Conservation (phyloP, 73 alveolate species). For the Paraurostyla sp. region DNA sequence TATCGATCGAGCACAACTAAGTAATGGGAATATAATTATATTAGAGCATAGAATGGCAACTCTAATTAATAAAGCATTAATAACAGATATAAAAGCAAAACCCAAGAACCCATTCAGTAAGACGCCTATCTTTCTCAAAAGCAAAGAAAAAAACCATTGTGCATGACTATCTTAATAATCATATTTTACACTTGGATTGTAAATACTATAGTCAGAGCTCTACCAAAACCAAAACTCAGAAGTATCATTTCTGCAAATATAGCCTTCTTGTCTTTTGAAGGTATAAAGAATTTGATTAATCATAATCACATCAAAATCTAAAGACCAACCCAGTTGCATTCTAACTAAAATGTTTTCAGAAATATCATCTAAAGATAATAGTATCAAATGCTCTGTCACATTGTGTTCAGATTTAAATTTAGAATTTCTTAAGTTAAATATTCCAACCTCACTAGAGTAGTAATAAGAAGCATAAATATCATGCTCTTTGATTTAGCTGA, state of each 20-base stretch:
- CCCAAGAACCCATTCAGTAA: neutral
- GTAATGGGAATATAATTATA: conserved; percentile 22
- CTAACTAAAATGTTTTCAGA: neutral
- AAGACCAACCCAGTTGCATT: conserved; percentile 34
- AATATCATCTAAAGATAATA: conserved; percentile 25
- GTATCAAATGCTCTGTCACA: conserved; percentile 40
- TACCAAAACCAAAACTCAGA: conserved; percentile 45
- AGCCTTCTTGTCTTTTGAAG: conserved; percentile 14
- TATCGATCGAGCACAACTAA: neutral
- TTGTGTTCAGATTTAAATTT: conserved; percentile 4
- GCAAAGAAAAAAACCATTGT: neutral
- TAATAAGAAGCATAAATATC: conserved; percentile 23
- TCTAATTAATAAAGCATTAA: conserved; percentile 54
- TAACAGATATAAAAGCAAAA: conserved; percentile 21
- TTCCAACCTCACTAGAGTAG: conserved; percentile 24
- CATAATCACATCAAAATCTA: conserved; percentile 10
- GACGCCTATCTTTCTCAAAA: neutral
- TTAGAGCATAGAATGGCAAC: conserved; percentile 56
- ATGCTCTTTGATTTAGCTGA: neutral
- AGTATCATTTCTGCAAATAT: conserved; percentile 17
- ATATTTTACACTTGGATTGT: conserved; percentile 12
- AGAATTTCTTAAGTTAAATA: neutral
- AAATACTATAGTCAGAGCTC: neutral
- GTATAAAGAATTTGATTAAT: conserved; percentile 39
- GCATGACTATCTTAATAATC: conserved; percentile 8